A percentile compares a stretch with the other conserved stretches of the same genome.
Evolutionary conservation across 257 asterid genomes (phyloP).

Genomic region (Oldenlandia corymbosa): DNA sequence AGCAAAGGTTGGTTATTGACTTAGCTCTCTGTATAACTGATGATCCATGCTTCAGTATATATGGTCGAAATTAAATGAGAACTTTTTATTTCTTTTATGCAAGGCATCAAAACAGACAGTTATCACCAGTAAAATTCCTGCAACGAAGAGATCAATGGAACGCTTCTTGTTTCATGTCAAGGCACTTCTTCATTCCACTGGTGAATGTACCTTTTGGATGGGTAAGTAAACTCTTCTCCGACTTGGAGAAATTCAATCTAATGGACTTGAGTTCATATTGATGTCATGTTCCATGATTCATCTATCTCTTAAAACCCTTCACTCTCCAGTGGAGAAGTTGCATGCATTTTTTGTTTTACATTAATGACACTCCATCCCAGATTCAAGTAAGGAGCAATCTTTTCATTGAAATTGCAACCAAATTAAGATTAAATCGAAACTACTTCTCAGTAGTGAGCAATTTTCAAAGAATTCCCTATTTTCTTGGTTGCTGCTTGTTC

Average conservation of each 20-base stretch:
- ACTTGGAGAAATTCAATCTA: neutral
- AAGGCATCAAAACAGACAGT: slow-evolving; percentile 73
- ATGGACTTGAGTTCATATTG: neutral
- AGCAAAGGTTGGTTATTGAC: slow-evolving; percentile 65
- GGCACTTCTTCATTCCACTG: slow-evolving; percentile 71
- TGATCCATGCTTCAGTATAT: slow-evolving; percentile 9
- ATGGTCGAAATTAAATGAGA: slow-evolving; percentile 1
- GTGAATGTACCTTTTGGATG: slow-evolving; percentile 86
- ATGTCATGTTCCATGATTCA: neutral
- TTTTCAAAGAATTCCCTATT: neutral
- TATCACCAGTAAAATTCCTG: slow-evolving; percentile 73
- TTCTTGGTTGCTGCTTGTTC: neutral
- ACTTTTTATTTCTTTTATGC: slow-evolving; percentile 14
- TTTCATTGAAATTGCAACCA: slow-evolving; percentile 1
- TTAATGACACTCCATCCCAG: neutral
- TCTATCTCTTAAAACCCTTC: neutral
- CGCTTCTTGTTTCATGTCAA: slow-evolving; percentile 81
- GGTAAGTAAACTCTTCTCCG: slow-evolving; percentile 34
- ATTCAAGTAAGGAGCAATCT: neutral
- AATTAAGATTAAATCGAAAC: too few species aligned
- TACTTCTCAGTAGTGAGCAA: too few species aligned
- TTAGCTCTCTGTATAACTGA: slow-evolving; percentile 6
- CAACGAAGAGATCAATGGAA: slow-evolving; percentile 84
- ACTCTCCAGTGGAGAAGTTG: neutral
- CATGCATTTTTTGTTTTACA: neutral